Base-by-base conservation (phyloP, 2,329 filamentous ascomycete species). In the Penicillium sp. region DNA sequence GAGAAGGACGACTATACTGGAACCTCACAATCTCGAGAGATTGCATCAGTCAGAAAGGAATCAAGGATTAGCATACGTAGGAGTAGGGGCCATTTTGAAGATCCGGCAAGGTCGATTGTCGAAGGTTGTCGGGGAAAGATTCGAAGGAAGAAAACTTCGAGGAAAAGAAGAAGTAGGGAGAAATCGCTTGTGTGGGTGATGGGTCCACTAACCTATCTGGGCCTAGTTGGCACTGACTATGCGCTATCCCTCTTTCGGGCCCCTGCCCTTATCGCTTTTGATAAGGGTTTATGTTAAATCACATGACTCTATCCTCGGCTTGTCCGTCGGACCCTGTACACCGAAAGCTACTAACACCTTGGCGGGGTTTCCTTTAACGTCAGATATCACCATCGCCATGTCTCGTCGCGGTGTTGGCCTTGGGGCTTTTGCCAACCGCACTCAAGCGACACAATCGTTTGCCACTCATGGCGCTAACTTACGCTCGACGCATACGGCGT, bases 381-480 rank as follows among this genome's bases (percentile, higher is more conserved):
- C 52, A 45, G 19, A 10, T 13, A 45, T 14, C 14, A 30, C 22
- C 14, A 22, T 28, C 49, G 66, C 38, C 25, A 83, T 83, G 81
- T 77, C 80, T 54, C 79, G 80, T 56, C 79, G 81, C 28, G 92
- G 92, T 65, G 92, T 97, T 62, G 94, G 94, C 71, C 88, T 98
- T 60, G 93, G 90, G 35, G 93, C 93, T 74, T 96, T 97, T 74
- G 90, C 93, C 76, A 90, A 93, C 68, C 90, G 88, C 64, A 90
- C 89, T 57, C 87, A 97, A 65, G 91, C 93, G 10, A 91, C 89
- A 30, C 91, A 93, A 56, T 93, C 95, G 71, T 98, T 94, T 81
- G 93, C 93, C 61, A 89, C 87, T 28, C 94, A 97, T 82, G 95
- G 95, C 74, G 91, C 88, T 64, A 89, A 86, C 54, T 88, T 99